A percentile compares a stretch with the other conserved stretches of the same genome.
These are phyloP conservation scores for Clarireedia monteithiana DNA, from an alignment of 2,329 filamentous ascomycete genomes.

Conservation along the genomic window DNA sequence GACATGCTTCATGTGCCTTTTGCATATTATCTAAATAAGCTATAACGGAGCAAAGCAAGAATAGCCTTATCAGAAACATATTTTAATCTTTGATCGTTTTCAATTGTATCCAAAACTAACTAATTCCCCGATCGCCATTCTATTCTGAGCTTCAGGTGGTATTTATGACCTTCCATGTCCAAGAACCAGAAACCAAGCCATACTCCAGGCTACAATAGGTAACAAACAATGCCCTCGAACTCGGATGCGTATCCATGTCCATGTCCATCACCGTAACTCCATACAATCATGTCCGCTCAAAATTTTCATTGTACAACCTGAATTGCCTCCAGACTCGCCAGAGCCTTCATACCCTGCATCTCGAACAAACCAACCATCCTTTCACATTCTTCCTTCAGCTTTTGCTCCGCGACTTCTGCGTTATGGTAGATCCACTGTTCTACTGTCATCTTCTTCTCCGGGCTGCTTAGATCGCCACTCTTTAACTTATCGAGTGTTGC, in stretches of 20 bases:
- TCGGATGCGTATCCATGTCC: neutral
- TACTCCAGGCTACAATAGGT: too few species aligned
- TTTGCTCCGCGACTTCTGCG: slow-evolving; percentile 71
- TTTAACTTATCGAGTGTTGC: slow-evolving; percentile 40
- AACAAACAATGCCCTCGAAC: too few species aligned
- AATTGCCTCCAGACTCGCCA: slow-evolving; percentile 60
- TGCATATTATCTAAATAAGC: too few species aligned
- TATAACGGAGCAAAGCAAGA: too few species aligned
- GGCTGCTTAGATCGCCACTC: slow-evolving; percentile 57
- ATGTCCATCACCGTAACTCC: neutral
- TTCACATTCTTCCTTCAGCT: slow-evolving; percentile 75
- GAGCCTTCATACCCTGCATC: slow-evolving; percentile 68
- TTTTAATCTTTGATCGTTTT: too few species aligned
- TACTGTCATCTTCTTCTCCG: slow-evolving; percentile 84
- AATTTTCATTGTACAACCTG: neutral
- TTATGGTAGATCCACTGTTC: slow-evolving; percentile 88
- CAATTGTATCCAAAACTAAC: too few species aligned
- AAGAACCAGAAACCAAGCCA: too few species aligned
- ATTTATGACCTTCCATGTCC: too few species aligned
- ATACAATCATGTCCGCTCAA: neutral
- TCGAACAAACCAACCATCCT: slow-evolving; percentile 76
- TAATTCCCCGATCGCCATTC: too few species aligned
- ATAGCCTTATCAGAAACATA: too few species aligned
- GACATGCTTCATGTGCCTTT: too few species aligned
- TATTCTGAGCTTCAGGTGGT: too few species aligned